Evolutionary conservation across 768 basidiomycete species (phyloP).

Genomic region (Lactarius sanguifluus): DNA sequence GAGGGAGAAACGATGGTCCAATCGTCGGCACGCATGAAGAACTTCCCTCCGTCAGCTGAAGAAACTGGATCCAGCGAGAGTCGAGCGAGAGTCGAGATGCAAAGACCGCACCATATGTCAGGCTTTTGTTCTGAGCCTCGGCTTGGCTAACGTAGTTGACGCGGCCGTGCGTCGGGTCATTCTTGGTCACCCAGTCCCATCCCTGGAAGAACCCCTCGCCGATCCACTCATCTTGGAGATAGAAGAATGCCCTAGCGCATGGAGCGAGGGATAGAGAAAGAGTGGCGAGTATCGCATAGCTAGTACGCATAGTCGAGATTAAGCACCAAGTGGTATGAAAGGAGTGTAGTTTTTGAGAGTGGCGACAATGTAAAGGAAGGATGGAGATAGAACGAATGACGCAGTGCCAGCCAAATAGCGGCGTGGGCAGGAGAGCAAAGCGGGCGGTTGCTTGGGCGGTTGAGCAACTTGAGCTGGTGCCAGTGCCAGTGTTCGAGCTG

Average conservation of each 20-base stretch:
- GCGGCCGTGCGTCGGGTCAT: slow-evolving; percentile 62
- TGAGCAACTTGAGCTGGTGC: background rate
- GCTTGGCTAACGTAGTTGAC: slow-evolving; percentile 55
- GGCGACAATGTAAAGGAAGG: slow-evolving; percentile 33
- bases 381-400: slow-evolving; percentile 30
- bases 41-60: slow-evolving; percentile 43
- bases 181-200: slow-evolving; percentile 50
- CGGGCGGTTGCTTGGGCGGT: background rate
- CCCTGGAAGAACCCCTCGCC: slow-evolving; percentile 46
- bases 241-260: slow-evolving; percentile 14
- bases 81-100: background rate
- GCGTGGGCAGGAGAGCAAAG: background rate
- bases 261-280: slow-evolving; percentile 10
- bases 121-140: slow-evolving; percentile 44
- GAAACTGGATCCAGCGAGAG: background rate
- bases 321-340: slow-evolving; percentile 23
- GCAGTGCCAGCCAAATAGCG: slow-evolving; percentile 13
- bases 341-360: slow-evolving; percentile 28
- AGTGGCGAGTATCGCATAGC: slow-evolving; percentile 29
- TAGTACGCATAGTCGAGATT: slow-evolving; percentile 38
- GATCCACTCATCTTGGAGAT: slow-evolving; percentile 29
- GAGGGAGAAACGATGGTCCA: slow-evolving; percentile 37
- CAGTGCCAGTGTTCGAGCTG: too few relatives aligned
- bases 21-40: slow-evolving; percentile 59
- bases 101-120: slow-evolving; percentile 46